These are phyloP conservation scores for Glycine latifolia DNA, from an alignment of 306 rosid genomes.

Conservation along the genomic window DNA sequence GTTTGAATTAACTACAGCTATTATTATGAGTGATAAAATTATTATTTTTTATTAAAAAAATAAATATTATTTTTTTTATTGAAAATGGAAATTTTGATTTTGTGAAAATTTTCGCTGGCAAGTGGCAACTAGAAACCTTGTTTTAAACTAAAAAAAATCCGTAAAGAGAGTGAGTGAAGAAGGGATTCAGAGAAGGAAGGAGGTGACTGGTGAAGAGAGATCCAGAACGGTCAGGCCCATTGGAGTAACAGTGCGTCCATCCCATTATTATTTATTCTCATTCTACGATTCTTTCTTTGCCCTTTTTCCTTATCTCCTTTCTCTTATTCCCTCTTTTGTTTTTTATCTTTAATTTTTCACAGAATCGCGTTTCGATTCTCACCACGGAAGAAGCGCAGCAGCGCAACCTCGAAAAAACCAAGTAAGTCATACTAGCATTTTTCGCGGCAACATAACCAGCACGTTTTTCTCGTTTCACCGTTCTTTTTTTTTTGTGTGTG, in stretches of 20 bases:
- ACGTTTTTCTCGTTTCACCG: no score
- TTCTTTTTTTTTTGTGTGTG: no score
- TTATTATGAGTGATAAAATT: no score
- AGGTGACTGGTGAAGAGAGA: background rate
- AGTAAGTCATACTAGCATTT: background rate
- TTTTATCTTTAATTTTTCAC: background rate
- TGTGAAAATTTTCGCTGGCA: no score
- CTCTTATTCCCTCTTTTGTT: background rate
- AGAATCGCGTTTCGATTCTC: background rate
- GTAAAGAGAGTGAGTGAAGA: no score
- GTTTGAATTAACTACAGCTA: no score
- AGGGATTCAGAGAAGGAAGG: background rate
- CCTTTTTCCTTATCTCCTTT: background rate
- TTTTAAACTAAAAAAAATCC: no score
- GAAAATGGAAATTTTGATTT: no score
- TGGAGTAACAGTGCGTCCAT: constrained; percentile 1
- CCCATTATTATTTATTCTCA: background rate
- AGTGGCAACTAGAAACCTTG: no score
- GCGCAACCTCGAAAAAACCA: background rate
- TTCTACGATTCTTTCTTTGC: background rate
- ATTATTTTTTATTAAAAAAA: no score
- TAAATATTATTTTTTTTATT: no score
- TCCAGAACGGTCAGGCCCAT: background rate
- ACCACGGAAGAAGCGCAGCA: background rate
- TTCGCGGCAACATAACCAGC: no score